Evolutionary conservation across 495 filamentous ascomycete genomes (phyloP), one percentile per base, ranked within the genome.

Genomic region (Tuber melanosporum): DNA sequence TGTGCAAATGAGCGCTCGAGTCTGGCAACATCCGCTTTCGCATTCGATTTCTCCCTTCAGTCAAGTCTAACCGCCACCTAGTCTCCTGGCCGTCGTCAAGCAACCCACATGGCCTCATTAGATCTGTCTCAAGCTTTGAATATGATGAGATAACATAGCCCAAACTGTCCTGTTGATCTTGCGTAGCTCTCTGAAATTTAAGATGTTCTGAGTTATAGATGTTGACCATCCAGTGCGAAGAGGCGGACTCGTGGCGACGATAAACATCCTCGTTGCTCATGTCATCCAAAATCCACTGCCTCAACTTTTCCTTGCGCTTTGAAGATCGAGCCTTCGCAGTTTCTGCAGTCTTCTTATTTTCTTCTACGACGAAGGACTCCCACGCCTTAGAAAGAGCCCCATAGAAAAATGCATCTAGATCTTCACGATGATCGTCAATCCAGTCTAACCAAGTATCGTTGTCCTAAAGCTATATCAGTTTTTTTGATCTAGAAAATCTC

Each of bases 11-110:
- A 17, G 86, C 86, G 22, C 89, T 88, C 70, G 89, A 88, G 81
- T 96, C 93, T 9, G 92, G 92, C 39, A 96, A 88, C 71, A 97
- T 89, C 8, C 95, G 90, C 73, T 96, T 86, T 62, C 96, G 89
- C 94, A 98, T 98, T 49, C 96, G 92, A 83, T 97, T 97, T 22
- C 94, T 89, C 52, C 95, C 96, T 86, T 99, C 95, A 0, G 94
- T 98, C 81, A 95, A 90, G 83, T 99, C 95, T 12, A 99, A 89
- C 82, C 92, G 93, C 93, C 93, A 98, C 83, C 92, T 97, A 5
- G 86, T 87, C 20, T 88, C 84, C 26, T 87, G 86, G 0, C 87
- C 85, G 71, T 91, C 88, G 71, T 92, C 90, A 57, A 97, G 90
- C 39, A 98, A 86, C 22, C 92, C 94, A 70, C 92, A 92, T 15